These are phyloP conservation scores for Microcyclosporella mali DNA, from an alignment of 2,329 filamentous ascomycete genomes.

Conservation along the genomic window DNA sequence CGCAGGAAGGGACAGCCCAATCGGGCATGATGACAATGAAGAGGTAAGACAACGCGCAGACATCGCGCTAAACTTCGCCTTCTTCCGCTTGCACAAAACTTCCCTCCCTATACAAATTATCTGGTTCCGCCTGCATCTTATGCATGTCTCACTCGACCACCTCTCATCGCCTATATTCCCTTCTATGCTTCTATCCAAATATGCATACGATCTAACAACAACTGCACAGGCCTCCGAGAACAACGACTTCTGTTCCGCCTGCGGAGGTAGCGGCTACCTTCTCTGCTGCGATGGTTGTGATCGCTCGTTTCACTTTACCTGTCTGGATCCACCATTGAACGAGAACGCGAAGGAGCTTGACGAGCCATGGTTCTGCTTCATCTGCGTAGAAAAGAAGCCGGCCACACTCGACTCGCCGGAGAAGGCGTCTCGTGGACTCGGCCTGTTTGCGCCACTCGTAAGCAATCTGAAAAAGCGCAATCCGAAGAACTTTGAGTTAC, in stretches of 20 bases:
- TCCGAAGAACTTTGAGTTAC: conserved; percentile 48
- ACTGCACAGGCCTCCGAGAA: conserved; percentile 52
- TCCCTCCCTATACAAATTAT: conserved; percentile 19
- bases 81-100: conserved; percentile 36
- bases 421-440: conserved; percentile 43
- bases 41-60: conserved; percentile 43
- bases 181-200: conserved; percentile 14
- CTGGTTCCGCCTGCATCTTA: conserved; percentile 17
- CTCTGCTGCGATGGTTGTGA: conserved; percentile 92
- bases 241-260: conserved; percentile 84
- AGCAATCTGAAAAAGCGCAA: conserved; percentile 38
- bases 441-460: conserved; percentile 55
- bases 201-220: conserved; percentile 33
- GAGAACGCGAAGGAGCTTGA: conserved; percentile 47
- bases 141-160: conserved; percentile 26
- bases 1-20: conserved; percentile 55
- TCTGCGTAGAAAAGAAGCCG: conserved; percentile 49
- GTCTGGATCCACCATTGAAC: conserved; percentile 70
- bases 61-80: conserved; percentile 29
- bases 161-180: conserved; percentile 20
- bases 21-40: conserved; percentile 53
- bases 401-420: conserved; percentile 24
- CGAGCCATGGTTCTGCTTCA: conserved; percentile 77
- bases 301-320: conserved; percentile 83
- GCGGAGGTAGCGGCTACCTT: conserved; percentile 74